Evolutionary conservation across 2,329 filamentous ascomycete species (phyloP).

Genomic region (Fusarium sp.): DNA sequence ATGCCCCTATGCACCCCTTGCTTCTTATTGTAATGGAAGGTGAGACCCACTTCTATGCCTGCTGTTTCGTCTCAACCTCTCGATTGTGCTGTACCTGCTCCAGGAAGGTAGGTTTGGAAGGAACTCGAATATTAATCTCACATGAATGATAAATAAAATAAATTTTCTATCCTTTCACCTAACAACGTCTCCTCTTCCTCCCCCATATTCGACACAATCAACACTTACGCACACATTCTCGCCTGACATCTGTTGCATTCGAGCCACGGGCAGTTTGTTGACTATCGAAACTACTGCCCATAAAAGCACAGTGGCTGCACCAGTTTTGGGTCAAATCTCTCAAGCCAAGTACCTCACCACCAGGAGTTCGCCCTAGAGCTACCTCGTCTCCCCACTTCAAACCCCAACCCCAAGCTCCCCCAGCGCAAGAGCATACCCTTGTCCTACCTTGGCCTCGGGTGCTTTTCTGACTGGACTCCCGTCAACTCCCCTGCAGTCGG

Average conservation of each 20-base stretch:
- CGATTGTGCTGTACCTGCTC: neutral
- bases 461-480: slow-evolving; percentile 41
- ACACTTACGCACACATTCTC: neutral
- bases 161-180: neutral
- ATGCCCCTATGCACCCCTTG: neutral
- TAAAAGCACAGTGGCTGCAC: slow-evolving; percentile 19
- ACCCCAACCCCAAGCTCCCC: slow-evolving; percentile 20
- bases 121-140: neutral
- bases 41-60: neutral
- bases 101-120: neutral
- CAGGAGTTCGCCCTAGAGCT: slow-evolving; percentile 16
- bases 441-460: slow-evolving; percentile 33
- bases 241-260: slow-evolving; percentile 2
- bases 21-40: neutral
- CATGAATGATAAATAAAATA: neutral
- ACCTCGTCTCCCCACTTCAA: slow-evolving; percentile 28
- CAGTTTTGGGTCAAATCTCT: slow-evolving; percentile 25
- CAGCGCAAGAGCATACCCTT: slow-evolving; percentile 4
- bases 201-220: neutral
- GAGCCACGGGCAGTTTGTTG: slow-evolving; percentile 1
- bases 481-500: slow-evolving; percentile 47
- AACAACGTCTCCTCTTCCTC: neutral
- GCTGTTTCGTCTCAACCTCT: slow-evolving; percentile 1
- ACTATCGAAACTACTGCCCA: slow-evolving; percentile 27
- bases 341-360: slow-evolving; percentile 26